Evolutionary conservation across 2,329 filamentous ascomycete species (phyloP).

Genomic region (Capronia coronata): DNA sequence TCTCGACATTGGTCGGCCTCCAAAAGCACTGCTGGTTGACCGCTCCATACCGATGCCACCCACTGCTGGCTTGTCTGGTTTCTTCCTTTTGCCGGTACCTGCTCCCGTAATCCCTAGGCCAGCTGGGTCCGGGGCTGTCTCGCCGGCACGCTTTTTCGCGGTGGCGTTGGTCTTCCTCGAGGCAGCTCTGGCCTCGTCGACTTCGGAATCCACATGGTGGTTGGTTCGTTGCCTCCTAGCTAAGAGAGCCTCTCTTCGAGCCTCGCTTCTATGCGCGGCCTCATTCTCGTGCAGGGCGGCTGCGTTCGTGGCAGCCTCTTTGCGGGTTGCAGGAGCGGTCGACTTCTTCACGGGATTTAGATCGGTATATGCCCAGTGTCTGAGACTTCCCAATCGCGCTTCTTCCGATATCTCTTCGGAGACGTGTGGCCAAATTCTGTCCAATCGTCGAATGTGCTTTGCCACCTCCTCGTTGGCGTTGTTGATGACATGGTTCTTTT

Average conservation of each 20-base stretch:
- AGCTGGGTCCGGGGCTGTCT: constrained; percentile 40
- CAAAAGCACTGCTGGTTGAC: constrained; percentile 48
- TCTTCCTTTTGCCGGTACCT: constrained; percentile 64
- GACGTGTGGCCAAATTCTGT: constrained; percentile 79
- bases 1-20: constrained; percentile 27
- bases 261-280: constrained; percentile 75
- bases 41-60: constrained; percentile 55
- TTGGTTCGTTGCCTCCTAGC: constrained; percentile 40
- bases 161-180: constrained; percentile 54
- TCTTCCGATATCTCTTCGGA: constrained; percentile 89
- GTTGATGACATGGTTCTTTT: constrained; percentile 94
- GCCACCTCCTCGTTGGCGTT: constrained; percentile 86
- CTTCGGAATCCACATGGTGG: constrained; percentile 71
- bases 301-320: constrained; percentile 54
- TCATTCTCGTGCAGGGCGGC: constrained; percentile 65
- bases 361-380: constrained; percentile 92
- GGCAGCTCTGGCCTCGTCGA: constrained; percentile 56
- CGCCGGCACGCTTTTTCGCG: constrained; percentile 57
- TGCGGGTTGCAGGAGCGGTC: constrained; percentile 49
- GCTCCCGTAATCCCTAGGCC: constrained; percentile 62
- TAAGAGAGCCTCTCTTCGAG: constrained; percentile 71
- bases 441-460: constrained; percentile 75
- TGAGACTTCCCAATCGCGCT: constrained; percentile 82
- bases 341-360: constrained; percentile 60
- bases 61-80: constrained; percentile 39